Evolutionary conservation across 1,284 basidiomycete genomes (phyloP).

Genomic region (Agaricales sp.): DNA sequence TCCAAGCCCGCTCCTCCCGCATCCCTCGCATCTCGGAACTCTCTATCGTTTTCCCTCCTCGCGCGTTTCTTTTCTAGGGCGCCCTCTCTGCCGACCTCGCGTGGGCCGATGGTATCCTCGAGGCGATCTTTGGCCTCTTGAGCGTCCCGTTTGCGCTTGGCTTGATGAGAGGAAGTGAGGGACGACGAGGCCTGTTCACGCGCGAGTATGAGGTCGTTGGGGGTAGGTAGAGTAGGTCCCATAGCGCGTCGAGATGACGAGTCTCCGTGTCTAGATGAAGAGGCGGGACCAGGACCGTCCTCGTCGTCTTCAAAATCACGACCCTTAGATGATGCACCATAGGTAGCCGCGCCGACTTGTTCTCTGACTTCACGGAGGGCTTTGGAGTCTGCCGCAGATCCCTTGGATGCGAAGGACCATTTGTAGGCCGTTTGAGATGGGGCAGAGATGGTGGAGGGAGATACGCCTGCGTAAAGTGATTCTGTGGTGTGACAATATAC

Average conservation of each 20-base stretch:
- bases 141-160: slow-evolving; percentile 54
- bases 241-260: slow-evolving; percentile 29
- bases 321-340: slow-evolving; percentile 19
- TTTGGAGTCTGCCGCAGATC: slow-evolving; percentile 34
- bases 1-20: slow-evolving; percentile 69
- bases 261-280: slow-evolving; percentile 13
- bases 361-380: slow-evolving; percentile 49
- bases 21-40: slow-evolving; percentile 51
- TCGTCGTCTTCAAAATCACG: slow-evolving; percentile 8
- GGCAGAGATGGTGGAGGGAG: slow-evolving; percentile 36
- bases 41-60: slow-evolving; percentile 48
- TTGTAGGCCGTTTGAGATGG: slow-evolving; percentile 45
- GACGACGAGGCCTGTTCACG: slow-evolving; percentile 46
- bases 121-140: slow-evolving; percentile 55
- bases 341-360: slow-evolving; percentile 50
- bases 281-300: slow-evolving; percentile 7
- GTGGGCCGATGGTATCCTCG: slow-evolving; percentile 67
- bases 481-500: too few species aligned
- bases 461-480: slow-evolving; percentile 49
- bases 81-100: slow-evolving; percentile 59
- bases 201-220: slow-evolving; percentile 52
- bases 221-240: slow-evolving; percentile 58
- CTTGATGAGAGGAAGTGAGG: slow-evolving; percentile 35
- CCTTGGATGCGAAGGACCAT: slow-evolving; percentile 42
- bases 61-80: slow-evolving; percentile 69